Conservation (phyloP, 345 rosid species). For the Alliaria petiolata region DNA sequence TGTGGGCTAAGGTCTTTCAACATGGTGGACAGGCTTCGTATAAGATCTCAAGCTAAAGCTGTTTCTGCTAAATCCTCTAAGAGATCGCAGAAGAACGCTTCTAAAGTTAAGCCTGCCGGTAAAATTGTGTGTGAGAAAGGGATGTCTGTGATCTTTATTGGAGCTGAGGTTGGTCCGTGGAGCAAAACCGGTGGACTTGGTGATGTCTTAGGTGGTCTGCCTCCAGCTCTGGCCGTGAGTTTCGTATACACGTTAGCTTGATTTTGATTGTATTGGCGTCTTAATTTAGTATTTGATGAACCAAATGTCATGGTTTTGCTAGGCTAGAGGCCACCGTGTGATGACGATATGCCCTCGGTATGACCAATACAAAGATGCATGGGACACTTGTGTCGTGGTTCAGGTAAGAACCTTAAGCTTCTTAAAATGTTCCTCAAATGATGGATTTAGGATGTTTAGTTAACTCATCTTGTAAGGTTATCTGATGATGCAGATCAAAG, state of each 20-base stretch:
- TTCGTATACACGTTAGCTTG: neutral
- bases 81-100: conserved; percentile 5
- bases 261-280: neutral
- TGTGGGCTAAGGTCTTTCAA: conserved; percentile 53
- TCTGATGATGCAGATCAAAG: conserved; percentile 41
- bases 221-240: conserved; percentile 78
- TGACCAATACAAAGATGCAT: conserved; percentile 93
- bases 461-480: neutral
- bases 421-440: neutral
- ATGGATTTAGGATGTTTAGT: neutral
- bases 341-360: conserved; percentile 80
- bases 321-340: conserved; percentile 91
- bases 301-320: neutral
- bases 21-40: conserved; percentile 41
- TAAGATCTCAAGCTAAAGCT: conserved; percentile 29
- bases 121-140: conserved; percentile 47
- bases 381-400: conserved; percentile 60
- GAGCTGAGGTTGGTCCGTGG: conserved; percentile 83
- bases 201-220: conserved; percentile 85
- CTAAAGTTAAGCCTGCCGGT: conserved; percentile 17
- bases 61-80: conserved; percentile 32
- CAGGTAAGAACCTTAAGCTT: conserved; percentile 38
- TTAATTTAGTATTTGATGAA: neutral
- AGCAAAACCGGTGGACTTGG: conserved; percentile 96
- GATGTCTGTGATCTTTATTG: conserved; percentile 55